These are phyloP conservation scores for Eremothecium gossypii DNA, from an alignment of 1,139 yeast genomes.

Conservation along the genomic window DNA sequence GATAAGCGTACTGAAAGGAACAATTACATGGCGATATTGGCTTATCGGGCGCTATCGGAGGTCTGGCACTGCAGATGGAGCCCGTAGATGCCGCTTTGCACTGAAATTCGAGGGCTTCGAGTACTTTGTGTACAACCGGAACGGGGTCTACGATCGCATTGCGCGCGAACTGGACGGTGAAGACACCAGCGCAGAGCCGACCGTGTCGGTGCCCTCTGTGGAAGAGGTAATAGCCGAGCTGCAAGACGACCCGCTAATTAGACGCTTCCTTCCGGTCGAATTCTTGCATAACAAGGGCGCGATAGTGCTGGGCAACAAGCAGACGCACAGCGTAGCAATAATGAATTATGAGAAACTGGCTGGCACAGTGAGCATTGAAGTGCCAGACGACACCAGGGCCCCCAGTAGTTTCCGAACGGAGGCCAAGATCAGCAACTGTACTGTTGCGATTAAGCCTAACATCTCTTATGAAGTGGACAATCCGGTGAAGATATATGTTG, in stretches of 20 bases:
- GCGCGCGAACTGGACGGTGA: conserved; percentile 33
- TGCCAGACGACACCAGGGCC: conserved; percentile 46
- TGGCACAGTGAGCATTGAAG: conserved; percentile 53
- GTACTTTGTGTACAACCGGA: conserved; percentile 69
- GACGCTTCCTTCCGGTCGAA: conserved; percentile 45
- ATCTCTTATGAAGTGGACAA: conserved; percentile 39
- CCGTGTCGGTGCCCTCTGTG: neutral
- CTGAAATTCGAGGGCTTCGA: conserved; percentile 70
- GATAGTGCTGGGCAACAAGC: conserved; percentile 65
- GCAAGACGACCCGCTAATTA: neutral
- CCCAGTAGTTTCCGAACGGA: conserved; percentile 32
- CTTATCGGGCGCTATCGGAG: conserved; percentile 27
- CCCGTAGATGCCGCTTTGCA: conserved; percentile 51
- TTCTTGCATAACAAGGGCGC: conserved; percentile 59
- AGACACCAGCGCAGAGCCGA: neutral
- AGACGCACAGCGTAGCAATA: conserved; percentile 65
- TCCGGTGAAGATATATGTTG: conserved; percentile 16
- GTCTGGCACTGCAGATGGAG: conserved; percentile 33
- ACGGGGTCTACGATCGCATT: conserved; percentile 64
- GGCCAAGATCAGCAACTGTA: conserved; percentile 29
- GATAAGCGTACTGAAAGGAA: conserved; percentile 57
- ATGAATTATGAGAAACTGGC: conserved; percentile 47
- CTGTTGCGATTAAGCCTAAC: conserved; percentile 59
- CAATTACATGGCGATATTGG: conserved; percentile 91
- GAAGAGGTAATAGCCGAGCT: neutral